Evolutionary conservation across 2,329 filamentous ascomycete genomes (phyloP), one percentile per base, ranked within the genome.

Genomic region (Huntiella decipiens): DNA sequence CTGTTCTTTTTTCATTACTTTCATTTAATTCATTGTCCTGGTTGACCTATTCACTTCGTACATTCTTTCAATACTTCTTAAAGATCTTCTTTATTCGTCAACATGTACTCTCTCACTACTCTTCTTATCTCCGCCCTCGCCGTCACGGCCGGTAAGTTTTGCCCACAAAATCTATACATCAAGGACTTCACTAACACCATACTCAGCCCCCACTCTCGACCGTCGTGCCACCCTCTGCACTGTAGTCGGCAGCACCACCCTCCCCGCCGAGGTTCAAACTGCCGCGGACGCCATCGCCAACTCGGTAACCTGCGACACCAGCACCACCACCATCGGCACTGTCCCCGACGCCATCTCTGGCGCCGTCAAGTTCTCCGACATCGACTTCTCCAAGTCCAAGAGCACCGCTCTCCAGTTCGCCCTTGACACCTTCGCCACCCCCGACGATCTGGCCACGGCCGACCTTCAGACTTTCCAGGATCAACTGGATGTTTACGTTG

Each of bases 281-380:
- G 53, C 59, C 2, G 71, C 64, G 46, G 56, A 58, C 15, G 51
- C 55, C 10, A 58, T 77, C 47, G 58, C 62, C 47, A 51, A 54
- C 38, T 57, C 53, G 34, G 59, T 76, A 11, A 74, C 68, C 38
- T 77, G 73, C 63, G 60, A 64, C 55, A 53, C 54, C 15, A 57
- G 59, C 12, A 54, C 53, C 15, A 72, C 58, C 4, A 76, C 73
- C 4, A 58, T 77, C 48, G 58, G 60, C 10, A 62, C 60, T 45
- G 70, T 76, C 3, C 73, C 73, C 4, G 73, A 77, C 52, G 71
- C 75, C 4, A 65, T 63, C 3, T 67, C 68, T 2, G 69, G 66
- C 50, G 56, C 55, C 48, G 59, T 66, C 5, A 62, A 62, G 13
- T 77, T 73, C 58, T 73, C 68, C 4, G 54, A 58, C 41, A 63